Base-by-base conservation (phyloP, 2,329 filamentous ascomycete species). In the Scortechinia acanthostroma region DNA sequence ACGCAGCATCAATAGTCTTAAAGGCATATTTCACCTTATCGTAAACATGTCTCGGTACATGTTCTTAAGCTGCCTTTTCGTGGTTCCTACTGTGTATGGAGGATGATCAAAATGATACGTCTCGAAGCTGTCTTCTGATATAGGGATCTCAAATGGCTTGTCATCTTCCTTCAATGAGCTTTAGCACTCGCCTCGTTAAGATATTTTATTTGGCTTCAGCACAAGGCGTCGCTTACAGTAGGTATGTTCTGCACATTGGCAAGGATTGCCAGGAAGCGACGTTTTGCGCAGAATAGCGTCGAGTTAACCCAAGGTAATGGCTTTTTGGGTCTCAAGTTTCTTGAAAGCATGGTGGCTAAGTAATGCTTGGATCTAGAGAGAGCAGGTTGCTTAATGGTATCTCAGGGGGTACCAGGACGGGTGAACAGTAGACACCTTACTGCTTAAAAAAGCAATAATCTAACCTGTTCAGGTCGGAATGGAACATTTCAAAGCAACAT, bases 1-100 rank as follows among this genome's bases (percentile, higher is more conserved):
- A 10, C 22, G 22, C 17, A 16, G 22, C 16, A 14, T 16, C 17
- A n/a, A n/a, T 30, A 30, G 23, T 16, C 22, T 21, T 17, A 42
- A 33, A 5, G 46, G 37, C 43, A 49, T 47, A 47, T 52, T 83
- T 66, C 86, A 95, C 91, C 91, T 83, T 61, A 90, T 83, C 54
- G 81, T 75, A 45, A 97, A 91, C 93, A 98, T 97, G 68, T 97
- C 89, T 68, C 85, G 85, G 80, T 98, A 98, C 84, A 97, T 97
- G 77, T 94, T 77, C 82, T 95, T 97, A 65, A 98, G 76, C 74
- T 97, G 88, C 72, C 88, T 90, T 84, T 98, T 98, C 61, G 91
- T 97, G 52, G 90, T 88, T 59, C 94, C 76, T 57, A 98, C 73
- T 51, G 88, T 91, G 77, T 96, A 96, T 48, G 89, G 76, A 53